Percentiles rank a stretch among this genome's conserved stretches.
Conservation (phyloP, 768 basidiomycete species). For the Phaffia australis region DNA sequence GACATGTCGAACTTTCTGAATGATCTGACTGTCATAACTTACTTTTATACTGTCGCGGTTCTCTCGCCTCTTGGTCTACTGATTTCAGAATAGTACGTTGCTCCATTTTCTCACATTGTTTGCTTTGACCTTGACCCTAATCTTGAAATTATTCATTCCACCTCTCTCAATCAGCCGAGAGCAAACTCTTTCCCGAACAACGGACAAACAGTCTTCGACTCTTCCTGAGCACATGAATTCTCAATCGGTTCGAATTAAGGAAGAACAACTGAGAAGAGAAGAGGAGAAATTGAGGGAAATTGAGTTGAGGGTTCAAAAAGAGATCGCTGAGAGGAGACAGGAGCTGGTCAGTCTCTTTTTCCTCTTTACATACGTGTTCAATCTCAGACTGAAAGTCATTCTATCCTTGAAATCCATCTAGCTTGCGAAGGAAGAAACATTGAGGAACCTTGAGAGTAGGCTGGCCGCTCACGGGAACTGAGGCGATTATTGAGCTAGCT, state of each 20-base stretch:
- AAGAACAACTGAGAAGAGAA: conserved; percentile 92
- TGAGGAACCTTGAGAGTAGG: conserved; percentile 18
- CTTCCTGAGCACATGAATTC: background rate
- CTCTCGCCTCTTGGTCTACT: background rate
- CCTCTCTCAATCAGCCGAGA: background rate
- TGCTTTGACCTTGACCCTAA: conserved; percentile 1
- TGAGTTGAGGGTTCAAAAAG: conserved; percentile 19
- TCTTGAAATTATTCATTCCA: conserved; percentile 9
- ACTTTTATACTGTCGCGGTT: background rate
- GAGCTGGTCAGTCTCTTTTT: conserved; percentile 11
- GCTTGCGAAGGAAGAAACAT: conserved; percentile 22
- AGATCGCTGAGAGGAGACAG: conserved; percentile 24
- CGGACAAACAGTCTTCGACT: background rate
- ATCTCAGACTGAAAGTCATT: no score
- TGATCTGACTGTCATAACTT: background rate
- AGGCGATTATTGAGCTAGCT: no score
- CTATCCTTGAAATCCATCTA: background rate
- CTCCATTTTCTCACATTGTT: background rate
- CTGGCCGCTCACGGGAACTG: conserved; percentile 10
- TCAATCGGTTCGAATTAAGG: conserved; percentile 72
- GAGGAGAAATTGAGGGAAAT: conserved; percentile 66
- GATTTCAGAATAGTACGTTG: no score
- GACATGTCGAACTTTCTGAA: no score
- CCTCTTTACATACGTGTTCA: background rate
- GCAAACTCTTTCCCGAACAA: background rate